phyloP scores from a whole-genome alignment of 1,139 yeast genomes.

The Magnusiomyces magnusii region DNA sequence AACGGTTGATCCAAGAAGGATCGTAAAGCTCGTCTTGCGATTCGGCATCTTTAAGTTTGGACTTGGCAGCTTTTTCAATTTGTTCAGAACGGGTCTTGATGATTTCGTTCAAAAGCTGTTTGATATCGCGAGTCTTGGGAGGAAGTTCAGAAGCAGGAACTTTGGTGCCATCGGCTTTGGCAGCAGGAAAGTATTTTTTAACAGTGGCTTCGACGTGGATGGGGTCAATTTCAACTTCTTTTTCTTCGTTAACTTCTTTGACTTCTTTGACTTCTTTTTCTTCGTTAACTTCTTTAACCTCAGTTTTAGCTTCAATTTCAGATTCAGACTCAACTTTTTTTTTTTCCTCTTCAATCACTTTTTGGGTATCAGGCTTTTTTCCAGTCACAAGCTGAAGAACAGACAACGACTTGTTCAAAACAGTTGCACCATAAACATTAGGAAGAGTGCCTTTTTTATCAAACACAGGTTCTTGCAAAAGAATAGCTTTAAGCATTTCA shows the following conservation, averaged over 20 bases:
- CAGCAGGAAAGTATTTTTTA: constrained; percentile 18
- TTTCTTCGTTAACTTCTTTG: constrained; percentile 8
- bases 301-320: constrained; percentile 4
- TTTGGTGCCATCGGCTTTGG: constrained; percentile 15
- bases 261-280: constrained; percentile 5
- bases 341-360: constrained; percentile 9
- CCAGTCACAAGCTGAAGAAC: constrained; percentile 26
- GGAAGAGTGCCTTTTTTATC: constrained; percentile 24
- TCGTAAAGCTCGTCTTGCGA: constrained; percentile 38
- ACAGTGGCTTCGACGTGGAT: constrained; percentile 17
- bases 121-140: constrained; percentile 33
- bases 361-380: constrained; percentile 14
- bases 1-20: constrained; percentile 50
- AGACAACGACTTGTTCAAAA: constrained; percentile 22
- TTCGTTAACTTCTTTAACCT: constrained; percentile 9
- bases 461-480: constrained; percentile 34
- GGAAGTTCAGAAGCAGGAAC: constrained; percentile 19
- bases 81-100: constrained; percentile 45
- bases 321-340: constrained; percentile 8
- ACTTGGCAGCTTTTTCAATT: constrained; percentile 37
- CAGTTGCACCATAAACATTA: constrained; percentile 18
- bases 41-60: constrained; percentile 22
- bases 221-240: constrained; percentile 12
- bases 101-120: constrained; percentile 49
- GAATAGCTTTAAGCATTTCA: constrained; percentile 38